Conservation (phyloP, 106 monocot species). For the Acanthochlamys bracteata region DNA sequence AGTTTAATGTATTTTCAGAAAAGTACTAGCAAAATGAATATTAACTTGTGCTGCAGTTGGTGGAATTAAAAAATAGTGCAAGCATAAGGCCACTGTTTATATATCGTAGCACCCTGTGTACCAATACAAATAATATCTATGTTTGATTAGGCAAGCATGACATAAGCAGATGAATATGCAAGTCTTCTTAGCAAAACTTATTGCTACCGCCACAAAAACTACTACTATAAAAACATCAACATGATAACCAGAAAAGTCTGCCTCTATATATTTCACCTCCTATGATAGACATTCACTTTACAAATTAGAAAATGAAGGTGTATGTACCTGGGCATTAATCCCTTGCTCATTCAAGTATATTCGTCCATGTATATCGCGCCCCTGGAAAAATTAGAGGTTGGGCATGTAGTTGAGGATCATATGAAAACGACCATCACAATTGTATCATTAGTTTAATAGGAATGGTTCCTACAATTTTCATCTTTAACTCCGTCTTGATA, state of each 20-base stretch:
- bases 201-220: too few relatives aligned
- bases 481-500: neutral
- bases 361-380: constrained; percentile 60
- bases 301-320: neutral
- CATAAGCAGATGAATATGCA: too few relatives aligned
- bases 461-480: neutral
- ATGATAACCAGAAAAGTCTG: neutral
- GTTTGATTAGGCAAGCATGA: too few relatives aligned
- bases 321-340: constrained; percentile 70
- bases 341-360: constrained; percentile 83
- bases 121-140: too few relatives aligned
- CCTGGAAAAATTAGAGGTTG: constrained; percentile 25
- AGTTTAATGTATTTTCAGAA: too few relatives aligned
- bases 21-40: too few relatives aligned
- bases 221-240: neutral
- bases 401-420: neutral
- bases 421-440: neutral
- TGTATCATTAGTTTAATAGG: neutral
- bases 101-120: too few relatives aligned
- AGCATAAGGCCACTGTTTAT: too few relatives aligned
- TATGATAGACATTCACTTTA: neutral
- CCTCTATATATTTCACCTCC: neutral
- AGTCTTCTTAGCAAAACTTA: too few relatives aligned
- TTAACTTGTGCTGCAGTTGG: too few relatives aligned
- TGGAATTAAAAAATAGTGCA: too few relatives aligned